These are phyloP conservation scores for Candida michaelii DNA, from an alignment of 805 yeast species.

Conservation along the genomic window DNA sequence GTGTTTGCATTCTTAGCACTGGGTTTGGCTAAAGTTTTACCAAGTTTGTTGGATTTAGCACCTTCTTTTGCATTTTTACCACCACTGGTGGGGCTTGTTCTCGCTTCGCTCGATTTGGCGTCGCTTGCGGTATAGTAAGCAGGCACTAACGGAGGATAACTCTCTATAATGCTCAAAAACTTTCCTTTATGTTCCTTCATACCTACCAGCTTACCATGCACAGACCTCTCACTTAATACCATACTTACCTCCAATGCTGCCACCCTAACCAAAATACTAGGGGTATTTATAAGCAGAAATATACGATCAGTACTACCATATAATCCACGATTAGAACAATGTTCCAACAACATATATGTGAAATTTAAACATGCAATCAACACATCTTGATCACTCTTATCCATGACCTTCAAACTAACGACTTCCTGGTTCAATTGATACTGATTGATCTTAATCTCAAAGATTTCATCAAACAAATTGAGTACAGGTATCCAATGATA, in stretches of 20 bases:
- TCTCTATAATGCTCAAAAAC: constrained; percentile 53
- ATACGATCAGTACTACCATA: constrained; percentile 68
- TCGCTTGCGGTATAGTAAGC: constrained; percentile 22
- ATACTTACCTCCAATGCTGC: constrained; percentile 61
- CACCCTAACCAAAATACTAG: constrained; percentile 58
- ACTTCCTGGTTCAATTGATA: constrained; percentile 50
- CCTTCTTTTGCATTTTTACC: too few species aligned
- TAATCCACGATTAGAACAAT: constrained; percentile 65
- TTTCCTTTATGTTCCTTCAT: constrained; percentile 45
- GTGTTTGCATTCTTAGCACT: not conserved
- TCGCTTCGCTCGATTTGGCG: too few species aligned
- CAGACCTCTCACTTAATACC: constrained; percentile 59
- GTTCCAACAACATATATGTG: constrained; percentile 61
- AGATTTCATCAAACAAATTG: constrained; percentile 69
- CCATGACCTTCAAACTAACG: constrained; percentile 48
- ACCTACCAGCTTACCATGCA: constrained; percentile 44
- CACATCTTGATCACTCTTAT: constrained; percentile 44
- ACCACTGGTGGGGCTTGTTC: too few species aligned
- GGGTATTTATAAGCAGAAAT: constrained; percentile 55
- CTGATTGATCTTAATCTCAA: constrained; percentile 53
- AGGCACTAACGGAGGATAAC: constrained; percentile 51
- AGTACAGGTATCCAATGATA: constrained; percentile 75
- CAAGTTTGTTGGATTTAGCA: not conserved
- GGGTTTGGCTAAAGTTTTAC: too few species aligned
- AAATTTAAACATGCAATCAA: constrained; percentile 58